Percentiles rank a stretch among this genome's conserved stretches.
These are phyloP conservation scores for Colletotrichum tropicicola DNA, from an alignment of 2,329 filamentous ascomycete species.

Conservation along the genomic window DNA sequence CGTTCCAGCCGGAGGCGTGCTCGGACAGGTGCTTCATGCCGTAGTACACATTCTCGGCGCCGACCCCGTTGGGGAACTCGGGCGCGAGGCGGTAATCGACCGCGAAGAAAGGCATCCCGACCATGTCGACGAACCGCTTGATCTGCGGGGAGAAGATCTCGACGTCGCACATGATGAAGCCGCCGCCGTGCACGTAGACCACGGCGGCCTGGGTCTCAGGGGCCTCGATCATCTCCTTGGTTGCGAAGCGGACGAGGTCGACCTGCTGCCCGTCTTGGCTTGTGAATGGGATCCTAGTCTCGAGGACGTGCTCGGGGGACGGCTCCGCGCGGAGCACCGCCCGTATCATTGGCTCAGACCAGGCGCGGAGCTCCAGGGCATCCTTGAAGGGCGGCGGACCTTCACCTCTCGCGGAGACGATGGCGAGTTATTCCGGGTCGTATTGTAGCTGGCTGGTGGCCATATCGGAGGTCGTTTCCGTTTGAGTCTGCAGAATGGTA, in stretches of 20 bases:
- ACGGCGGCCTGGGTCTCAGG: conserved; percentile 37
- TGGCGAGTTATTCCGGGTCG: conserved; percentile 19
- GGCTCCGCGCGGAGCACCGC: conserved; percentile 3
- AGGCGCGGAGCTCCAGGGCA: conserved; percentile 8
- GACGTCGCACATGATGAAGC: conserved; percentile 44
- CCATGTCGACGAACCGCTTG: conserved; percentile 35
- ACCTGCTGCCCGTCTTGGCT: conserved; percentile 16
- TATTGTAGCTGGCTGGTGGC: conserved; percentile 10
- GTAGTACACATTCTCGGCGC: conserved; percentile 46
- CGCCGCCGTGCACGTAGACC: conserved; percentile 52
- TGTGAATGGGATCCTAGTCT: conserved; percentile 4
- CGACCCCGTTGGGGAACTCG: conserved; percentile 46
- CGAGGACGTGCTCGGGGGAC: conserved; percentile 5
- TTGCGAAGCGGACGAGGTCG: conserved; percentile 11
- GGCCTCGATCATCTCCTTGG: conserved; percentile 1
- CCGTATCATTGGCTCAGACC: neutral
- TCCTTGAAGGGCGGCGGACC: conserved; percentile 2
- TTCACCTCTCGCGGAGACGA: neutral
- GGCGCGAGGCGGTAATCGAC: conserved; percentile 55
- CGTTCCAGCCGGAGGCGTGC: conserved; percentile 33
- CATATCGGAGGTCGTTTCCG: neutral
- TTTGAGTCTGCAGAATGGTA: neutral
- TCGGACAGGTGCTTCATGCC: conserved; percentile 36
- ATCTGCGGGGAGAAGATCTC: conserved; percentile 37
- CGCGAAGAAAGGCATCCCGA: conserved; percentile 44